A percentile compares a stretch with the other conserved stretches of the same genome.
Evolutionary conservation across 768 basidiomycete species (phyloP).

Genomic region (Neoboletus brunneissimus): DNA sequence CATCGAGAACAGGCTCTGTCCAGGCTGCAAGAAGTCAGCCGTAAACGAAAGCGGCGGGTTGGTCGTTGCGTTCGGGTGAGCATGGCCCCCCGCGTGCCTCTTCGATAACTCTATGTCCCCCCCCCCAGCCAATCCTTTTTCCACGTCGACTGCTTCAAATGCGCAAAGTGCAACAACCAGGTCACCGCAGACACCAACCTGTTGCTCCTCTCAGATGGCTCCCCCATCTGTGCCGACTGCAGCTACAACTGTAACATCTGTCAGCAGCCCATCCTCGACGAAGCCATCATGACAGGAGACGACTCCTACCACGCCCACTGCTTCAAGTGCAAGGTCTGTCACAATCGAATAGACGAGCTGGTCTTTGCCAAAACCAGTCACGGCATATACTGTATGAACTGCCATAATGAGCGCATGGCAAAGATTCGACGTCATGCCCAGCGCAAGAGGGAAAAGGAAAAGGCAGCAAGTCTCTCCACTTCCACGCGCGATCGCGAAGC

Average conservation of each 20-base stretch:
- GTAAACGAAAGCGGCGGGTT: slow-evolving; percentile 80
- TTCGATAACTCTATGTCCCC: slow-evolving; percentile 5
- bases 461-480: slow-evolving; percentile 31
- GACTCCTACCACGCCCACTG: slow-evolving; percentile 98
- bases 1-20: slow-evolving; percentile 64
- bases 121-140: slow-evolving; percentile 81
- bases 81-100: slow-evolving; percentile 14
- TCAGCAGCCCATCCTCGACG: slow-evolving; percentile 90
- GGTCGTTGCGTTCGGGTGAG: slow-evolving; percentile 95
- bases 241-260: slow-evolving; percentile 97
- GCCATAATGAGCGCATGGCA: slow-evolving; percentile 96
- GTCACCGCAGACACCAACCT: slow-evolving; percentile 97
- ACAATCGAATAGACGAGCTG: slow-evolving; percentile 92
- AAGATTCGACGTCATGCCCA: slow-evolving; percentile 89
- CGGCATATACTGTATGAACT: slow-evolving; percentile 98
- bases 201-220: slow-evolving; percentile 94
- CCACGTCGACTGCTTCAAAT: slow-evolving; percentile 94
- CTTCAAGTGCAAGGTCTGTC: slow-evolving; percentile 97
- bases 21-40: slow-evolving; percentile 79
- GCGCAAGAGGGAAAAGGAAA: slow-evolving; percentile 72
- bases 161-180: slow-evolving; percentile 89
- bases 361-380: slow-evolving; percentile 98
- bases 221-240: slow-evolving; percentile 93
- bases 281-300: slow-evolving; percentile 99
- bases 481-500: slow-evolving; percentile 26